phyloP scores from a whole-genome alignment of 352 stramenopile species.

The Globisporangium iwayamae region DNA sequence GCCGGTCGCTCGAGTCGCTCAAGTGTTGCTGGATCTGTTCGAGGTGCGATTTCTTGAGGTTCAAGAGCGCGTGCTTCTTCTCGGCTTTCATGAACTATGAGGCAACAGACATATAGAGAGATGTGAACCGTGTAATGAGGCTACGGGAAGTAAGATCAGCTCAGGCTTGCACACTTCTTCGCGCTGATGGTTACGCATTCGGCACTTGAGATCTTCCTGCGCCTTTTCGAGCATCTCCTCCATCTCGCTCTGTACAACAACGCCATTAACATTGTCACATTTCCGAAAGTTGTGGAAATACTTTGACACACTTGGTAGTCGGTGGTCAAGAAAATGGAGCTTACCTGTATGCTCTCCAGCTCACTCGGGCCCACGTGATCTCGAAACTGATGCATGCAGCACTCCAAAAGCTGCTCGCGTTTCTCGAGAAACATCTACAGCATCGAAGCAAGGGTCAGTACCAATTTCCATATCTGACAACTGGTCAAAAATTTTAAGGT shows the following conservation, averaged over 20 bases:
- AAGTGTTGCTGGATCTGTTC: constrained; percentile 27
- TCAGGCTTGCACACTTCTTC: constrained; percentile 18
- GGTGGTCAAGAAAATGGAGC: not conserved
- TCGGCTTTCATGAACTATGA: constrained; percentile 16
- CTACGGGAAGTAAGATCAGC: not conserved
- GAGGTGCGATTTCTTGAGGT: constrained; percentile 28
- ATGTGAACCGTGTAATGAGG: not conserved
- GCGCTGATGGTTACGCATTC: constrained; percentile 17
- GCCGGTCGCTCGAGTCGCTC: constrained; percentile 4
- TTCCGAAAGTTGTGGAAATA: not conserved
- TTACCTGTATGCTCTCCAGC: constrained; percentile 23
- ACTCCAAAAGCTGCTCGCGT: constrained; percentile 24
- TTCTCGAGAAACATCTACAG: constrained; percentile 27
- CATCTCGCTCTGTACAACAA: constrained; percentile 19
- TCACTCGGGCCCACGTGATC: constrained; percentile 11
- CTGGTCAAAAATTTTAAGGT: not conserved
- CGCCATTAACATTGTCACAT: not conserved
- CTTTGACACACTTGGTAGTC: too few relatives aligned
- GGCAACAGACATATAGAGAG: not conserved
- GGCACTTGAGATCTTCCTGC: constrained; percentile 19
- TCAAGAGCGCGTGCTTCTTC: constrained; percentile 20
- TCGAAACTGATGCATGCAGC: constrained; percentile 27
- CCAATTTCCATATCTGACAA: not conserved
- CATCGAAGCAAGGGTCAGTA: not conserved
- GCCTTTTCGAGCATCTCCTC: constrained; percentile 20